Evolutionary conservation across 2,329 filamentous ascomycete species (phyloP).

Genomic region (Fusarium poae): DNA sequence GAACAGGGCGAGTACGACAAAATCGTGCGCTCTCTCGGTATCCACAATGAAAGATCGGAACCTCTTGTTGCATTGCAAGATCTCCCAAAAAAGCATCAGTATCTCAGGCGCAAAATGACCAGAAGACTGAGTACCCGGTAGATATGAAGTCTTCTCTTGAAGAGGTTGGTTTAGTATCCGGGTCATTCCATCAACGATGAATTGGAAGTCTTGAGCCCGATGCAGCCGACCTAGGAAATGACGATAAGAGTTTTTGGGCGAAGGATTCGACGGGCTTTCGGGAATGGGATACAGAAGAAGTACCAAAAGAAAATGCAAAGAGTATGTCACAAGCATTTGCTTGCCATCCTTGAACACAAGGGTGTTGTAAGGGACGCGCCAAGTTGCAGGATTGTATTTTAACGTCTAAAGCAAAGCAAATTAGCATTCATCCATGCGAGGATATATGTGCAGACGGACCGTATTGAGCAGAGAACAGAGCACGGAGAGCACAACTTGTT

Average conservation of each 20-base stretch:
- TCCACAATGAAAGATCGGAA: conserved; percentile 98
- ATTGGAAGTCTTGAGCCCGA: conserved; percentile 96
- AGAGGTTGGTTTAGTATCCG: conserved; percentile 92
- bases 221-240: conserved; percentile 93
- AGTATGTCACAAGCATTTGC: conserved; percentile 91
- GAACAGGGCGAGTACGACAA: conserved; percentile 89
- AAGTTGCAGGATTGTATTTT: conserved; percentile 94
- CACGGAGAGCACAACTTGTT: conserved; percentile 89
- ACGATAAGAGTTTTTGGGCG: conserved; percentile 91
- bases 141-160: conserved; percentile 87
- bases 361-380: conserved; percentile 94
- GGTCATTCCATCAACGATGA: conserved; percentile 94
- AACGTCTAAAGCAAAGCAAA: conserved; percentile 71
- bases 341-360: conserved; percentile 92
- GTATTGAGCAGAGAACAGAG: conserved; percentile 96
- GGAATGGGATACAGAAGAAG: conserved; percentile 89
- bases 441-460: conserved; percentile 62
- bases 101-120: conserved; percentile 93
- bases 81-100: conserved; percentile 97
- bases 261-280: conserved; percentile 73
- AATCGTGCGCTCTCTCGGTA: conserved; percentile 92
- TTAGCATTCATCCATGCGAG: conserved; percentile 6
- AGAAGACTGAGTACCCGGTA: conserved; percentile 84
- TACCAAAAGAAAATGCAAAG: conserved; percentile 88
- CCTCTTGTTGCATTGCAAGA: conserved; percentile 95